Conservation (phyloP, 2,329 filamentous ascomycete genomes). For the Penicillium nordicum region DNA sequence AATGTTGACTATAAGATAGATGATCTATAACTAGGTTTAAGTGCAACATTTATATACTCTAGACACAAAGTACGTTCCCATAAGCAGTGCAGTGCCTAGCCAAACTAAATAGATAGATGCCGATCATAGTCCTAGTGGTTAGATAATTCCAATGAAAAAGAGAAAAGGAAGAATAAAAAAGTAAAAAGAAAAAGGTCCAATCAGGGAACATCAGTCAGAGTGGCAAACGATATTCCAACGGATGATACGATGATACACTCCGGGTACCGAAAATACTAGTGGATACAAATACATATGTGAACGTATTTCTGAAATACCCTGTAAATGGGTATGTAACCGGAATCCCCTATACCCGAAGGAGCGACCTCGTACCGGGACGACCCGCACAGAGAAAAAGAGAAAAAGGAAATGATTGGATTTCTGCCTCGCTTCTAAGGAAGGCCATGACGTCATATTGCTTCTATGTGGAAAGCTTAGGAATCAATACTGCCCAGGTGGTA, state of each 20-base stretch:
- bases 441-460: neutral
- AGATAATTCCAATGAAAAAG: neutral
- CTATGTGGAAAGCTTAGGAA: neutral
- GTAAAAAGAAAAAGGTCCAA: neutral
- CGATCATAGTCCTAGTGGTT: neutral
- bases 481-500: too few species aligned
- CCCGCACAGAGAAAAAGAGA: constrained; percentile 11
- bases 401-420: neutral
- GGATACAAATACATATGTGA: neutral
- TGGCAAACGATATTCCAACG: neutral
- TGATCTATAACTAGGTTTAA: neutral
- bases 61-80: neutral
- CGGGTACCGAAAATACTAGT: neutral
- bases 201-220: neutral
- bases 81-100: neutral
- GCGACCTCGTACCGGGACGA: constrained; percentile 18
- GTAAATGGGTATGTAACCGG: neutral
- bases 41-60: neutral
- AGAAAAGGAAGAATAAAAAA: neutral
- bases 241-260: neutral
- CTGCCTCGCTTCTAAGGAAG: neutral
- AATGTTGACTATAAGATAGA: neutral
- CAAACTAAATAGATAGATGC: neutral
- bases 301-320: neutral
- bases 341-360: neutral